Evolutionary conservation across 1,284 basidiomycete genomes (phyloP), one percentile per base, ranked within the genome.

Genomic region (Coniferiporia sulphurascens): DNA sequence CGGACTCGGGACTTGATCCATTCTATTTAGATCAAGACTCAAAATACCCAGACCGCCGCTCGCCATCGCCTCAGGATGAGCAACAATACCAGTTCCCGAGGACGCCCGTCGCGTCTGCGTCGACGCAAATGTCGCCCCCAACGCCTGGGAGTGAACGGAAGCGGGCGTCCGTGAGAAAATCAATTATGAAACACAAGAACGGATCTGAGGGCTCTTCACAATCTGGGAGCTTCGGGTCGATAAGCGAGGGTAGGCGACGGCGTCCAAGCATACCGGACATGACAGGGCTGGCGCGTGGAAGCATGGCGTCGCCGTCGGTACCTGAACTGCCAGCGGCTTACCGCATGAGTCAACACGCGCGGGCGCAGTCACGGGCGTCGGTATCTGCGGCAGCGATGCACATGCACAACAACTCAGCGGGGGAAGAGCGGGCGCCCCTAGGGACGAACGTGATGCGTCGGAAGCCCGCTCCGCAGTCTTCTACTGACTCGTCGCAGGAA

Each of bases 11-110:
- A 32, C 55, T 79, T 45, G 79, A 79, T 63, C 74, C 76, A 41
- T 72, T 85, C 53, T 77, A 80, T 55, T 84, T 85, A 68, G 82
- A 89, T 68, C 85, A 86, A 64, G 85, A 89, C 64, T 79, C 81
- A 5, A 81, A 81, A 32, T 86, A 86, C 68, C 81, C 85, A 15
- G 73, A 78, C 3, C 78, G 73, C 57, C 69, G 67, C 41, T 62
- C 58, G 34, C 62, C 63, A 15, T 55, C 58, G 36, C 66, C 71
- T 6, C 62, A 55, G 48, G 22, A 6, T 2, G 13, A 32, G 17
- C 44, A 41, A 21, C 61, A 62, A 32, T 52, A 54, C 53, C 55
- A 15, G 34, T 13, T 66, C 1, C 38, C 51, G 21, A 21, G 17
- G 15, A 10, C 41, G 13, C 50, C 57, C n/a, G 7, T 45, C 6